Base-by-base conservation (phyloP, 1,284 basidiomycete genomes). In the Ceratobasidium sp. region DNA sequence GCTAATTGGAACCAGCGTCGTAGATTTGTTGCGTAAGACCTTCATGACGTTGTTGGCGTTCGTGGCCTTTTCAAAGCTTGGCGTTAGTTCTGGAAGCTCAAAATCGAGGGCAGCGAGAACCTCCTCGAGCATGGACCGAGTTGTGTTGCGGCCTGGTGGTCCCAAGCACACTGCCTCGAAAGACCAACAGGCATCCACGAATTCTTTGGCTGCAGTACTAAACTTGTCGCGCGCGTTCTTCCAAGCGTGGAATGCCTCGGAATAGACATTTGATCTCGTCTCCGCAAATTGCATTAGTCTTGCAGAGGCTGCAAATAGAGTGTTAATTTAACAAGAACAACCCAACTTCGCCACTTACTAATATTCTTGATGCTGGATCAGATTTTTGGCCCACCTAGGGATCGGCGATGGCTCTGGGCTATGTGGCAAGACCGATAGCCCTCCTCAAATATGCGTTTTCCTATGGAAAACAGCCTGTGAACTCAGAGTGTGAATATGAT, bases 21-120 rank as follows among this genome's bases (percentile, higher is more conserved):
- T 39, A 3, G 65, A 69, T 34, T 24, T 29, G 53, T 69, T 69
- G 8, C 65, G 49, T 13, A 53, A 53, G 22, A 24, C 49, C 22
- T 53, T 53, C 22, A 24, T 7, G 13, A 22, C 7, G 1, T n/a
- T 53, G 22, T 27, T 27, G 1, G 22, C n/a, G 7, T 22, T 24
- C 7, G 8, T 2, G 8, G 24, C n/a, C 22, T 27, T 2, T 9
- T 53, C 49, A 27, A 53, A 7, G 19, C 19, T n/a, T n/a, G 43
- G 14, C 11, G 11, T 14, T 14, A 46, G 43, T 5, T n/a, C 16
- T n/a, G 43, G 43, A 1, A 46, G 1, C 4, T 46, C 49, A 24
- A n/a, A 53, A 24, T 53, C n/a, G 1, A 27, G n/a, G 22, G 49
- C 22, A 53, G 22, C 1, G 1, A 24, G 13, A 8, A 24, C 49